Percentiles rank a stretch among this genome's conserved stretches.
These are phyloP conservation scores for Quillaja saponaria DNA, from an alignment of 306 rosid species.

Conservation along the genomic window DNA sequence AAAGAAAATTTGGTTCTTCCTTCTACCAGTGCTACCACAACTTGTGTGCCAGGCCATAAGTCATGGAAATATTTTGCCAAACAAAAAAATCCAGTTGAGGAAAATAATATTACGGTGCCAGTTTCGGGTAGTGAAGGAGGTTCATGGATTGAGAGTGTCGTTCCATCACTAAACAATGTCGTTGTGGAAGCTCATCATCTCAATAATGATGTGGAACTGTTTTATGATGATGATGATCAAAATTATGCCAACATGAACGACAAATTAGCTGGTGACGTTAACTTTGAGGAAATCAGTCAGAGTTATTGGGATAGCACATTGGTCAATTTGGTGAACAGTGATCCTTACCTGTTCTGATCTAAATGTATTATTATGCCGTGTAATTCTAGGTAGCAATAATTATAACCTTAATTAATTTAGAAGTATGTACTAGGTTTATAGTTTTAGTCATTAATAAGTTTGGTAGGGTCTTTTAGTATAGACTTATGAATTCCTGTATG, in stretches of 20 bases:
- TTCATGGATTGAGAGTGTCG: not conserved
- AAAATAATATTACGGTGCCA: slow-evolving; percentile 38
- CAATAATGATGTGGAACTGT: not conserved
- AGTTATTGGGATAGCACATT: slow-evolving; percentile 44
- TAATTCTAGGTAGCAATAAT: too few relatives aligned
- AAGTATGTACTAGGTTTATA: not conserved
- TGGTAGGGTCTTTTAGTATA: too few relatives aligned
- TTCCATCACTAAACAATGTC: slow-evolving; percentile 14
- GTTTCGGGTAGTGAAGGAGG: slow-evolving; percentile 24
- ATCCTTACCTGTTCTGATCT: slow-evolving; percentile 42
- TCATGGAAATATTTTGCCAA: not conserved
- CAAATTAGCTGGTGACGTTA: too few relatives aligned
- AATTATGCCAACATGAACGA: not conserved
- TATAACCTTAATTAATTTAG: too few relatives aligned
- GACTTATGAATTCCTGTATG: too few relatives aligned
- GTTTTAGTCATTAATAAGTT: not conserved
- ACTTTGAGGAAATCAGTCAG: slow-evolving; percentile 36
- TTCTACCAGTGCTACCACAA: not conserved
- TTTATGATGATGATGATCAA: not conserved
- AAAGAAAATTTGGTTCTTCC: slow-evolving; percentile 20
- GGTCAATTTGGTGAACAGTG: slow-evolving; percentile 43
- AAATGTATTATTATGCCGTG: too few relatives aligned
- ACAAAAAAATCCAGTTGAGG: slow-evolving; percentile 10
- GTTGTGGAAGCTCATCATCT: slow-evolving; percentile 26
- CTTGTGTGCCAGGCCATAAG: not conserved